phyloP scores from a whole-genome alignment of 2,329 filamentous ascomycete species.

The Rhinocladiella mackenziei region DNA sequence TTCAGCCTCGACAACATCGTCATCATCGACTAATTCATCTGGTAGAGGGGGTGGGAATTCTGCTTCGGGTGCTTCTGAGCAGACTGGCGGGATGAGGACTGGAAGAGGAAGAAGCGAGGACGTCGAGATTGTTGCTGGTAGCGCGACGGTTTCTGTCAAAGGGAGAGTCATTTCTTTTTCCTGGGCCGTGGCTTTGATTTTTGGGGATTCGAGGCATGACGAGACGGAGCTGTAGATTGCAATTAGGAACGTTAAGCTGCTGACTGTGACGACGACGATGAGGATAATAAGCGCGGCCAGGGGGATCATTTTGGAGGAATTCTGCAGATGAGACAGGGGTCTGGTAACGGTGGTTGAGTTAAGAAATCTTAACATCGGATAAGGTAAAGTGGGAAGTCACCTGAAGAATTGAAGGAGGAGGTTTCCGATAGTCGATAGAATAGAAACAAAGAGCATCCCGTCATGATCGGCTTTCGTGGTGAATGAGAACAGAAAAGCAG shows the following conservation, averaged over 20 bases:
- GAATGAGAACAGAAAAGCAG: too few relatives aligned
- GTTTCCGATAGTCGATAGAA: too few relatives aligned
- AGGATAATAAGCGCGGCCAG: constrained; percentile 16
- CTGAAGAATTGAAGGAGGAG: too few relatives aligned
- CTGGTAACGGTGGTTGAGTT: too few relatives aligned
- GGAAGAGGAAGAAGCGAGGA: neutral
- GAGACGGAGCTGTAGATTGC: constrained; percentile 16
- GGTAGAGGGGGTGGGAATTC: constrained; percentile 20
- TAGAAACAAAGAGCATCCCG: too few relatives aligned
- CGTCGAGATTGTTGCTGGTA: neutral
- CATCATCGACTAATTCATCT: constrained; percentile 2
- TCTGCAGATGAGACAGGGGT: too few relatives aligned
- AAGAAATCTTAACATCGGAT: too few relatives aligned
- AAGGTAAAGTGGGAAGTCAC: too few relatives aligned
- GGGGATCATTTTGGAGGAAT: constrained; percentile 16
- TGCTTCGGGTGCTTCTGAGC: constrained; percentile 15
- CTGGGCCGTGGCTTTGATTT: neutral
- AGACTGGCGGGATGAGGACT: neutral
- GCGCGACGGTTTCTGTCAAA: constrained; percentile 6
- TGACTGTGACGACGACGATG: constrained; percentile 9
- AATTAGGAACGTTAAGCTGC: constrained; percentile 12
- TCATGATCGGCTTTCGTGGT: too few relatives aligned
- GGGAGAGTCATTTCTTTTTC: constrained; percentile 7
- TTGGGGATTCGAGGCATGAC: constrained; percentile 3
- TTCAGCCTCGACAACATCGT: constrained; percentile 3